These are phyloP conservation scores for Phialocephala sp. DNA, from an alignment of 2,329 filamentous ascomycete genomes.

Conservation along the genomic window DNA sequence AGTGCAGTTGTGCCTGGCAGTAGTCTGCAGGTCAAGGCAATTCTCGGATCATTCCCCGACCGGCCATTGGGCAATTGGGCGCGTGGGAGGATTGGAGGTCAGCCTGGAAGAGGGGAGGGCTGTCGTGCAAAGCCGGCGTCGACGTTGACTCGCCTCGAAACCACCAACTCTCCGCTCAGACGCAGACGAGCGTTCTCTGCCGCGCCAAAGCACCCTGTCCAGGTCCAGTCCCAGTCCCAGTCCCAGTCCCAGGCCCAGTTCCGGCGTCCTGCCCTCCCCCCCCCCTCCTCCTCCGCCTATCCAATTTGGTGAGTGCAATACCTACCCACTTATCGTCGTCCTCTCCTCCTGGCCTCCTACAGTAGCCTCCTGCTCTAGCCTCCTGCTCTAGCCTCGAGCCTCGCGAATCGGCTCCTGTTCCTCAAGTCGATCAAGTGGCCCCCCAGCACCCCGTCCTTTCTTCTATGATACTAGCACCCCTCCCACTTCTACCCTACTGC, in stretches of 20 bases:
- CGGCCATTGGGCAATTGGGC: conserved; percentile 11
- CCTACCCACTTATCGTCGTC: too few relatives aligned
- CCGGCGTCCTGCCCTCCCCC: too few relatives aligned
- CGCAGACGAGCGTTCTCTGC: neutral
- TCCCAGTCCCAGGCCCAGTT: neutral
- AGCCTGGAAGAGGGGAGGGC: neutral
- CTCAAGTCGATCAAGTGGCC: neutral
- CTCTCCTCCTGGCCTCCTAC: too few relatives aligned
- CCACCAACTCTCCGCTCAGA: neutral
- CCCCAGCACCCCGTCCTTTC: too few relatives aligned
- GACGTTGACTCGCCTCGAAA: conserved; percentile 8
- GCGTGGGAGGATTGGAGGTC: neutral
- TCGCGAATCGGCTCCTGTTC: neutral
- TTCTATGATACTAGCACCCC: too few relatives aligned
- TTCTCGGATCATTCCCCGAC: conserved; percentile 32
- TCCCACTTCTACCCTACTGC: neutral
- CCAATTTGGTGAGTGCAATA: too few relatives aligned
- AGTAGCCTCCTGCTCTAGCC: neutral
- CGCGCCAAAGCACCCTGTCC: neutral
- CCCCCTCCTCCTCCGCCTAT: too few relatives aligned
- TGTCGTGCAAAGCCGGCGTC: neutral
- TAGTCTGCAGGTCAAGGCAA: conserved; percentile 17
- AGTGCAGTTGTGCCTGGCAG: neutral
- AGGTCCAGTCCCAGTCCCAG: neutral
- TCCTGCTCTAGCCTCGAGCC: neutral